Evolutionary conservation across 805 yeast genomes (phyloP), one percentile per base, ranked within the genome.

Genomic region (Pichia insulana): DNA sequence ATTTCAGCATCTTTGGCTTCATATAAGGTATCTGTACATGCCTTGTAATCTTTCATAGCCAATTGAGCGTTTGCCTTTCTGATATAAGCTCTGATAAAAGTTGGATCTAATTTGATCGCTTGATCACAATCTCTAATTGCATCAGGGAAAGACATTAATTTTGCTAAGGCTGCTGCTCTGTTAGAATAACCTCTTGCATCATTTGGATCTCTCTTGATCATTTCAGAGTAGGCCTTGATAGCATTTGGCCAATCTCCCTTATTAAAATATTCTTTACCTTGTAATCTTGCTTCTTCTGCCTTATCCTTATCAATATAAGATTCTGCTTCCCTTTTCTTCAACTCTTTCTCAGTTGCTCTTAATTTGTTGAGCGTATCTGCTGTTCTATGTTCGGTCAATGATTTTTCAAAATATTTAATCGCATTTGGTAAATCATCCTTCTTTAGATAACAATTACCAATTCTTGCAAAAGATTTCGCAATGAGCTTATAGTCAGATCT

Each of bases 181-280:
- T 92, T 92, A 30, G 95, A 88, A 65, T 88, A 92, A 44, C 97
- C 97, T 64, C 96, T 79, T 19, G 95, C 94, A 64, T 92, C 97
- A 43, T 78, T 78, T 44, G 99, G 99, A n/a, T 89, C 88, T 63
- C 99, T 83, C 68, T 88, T 86, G 55, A 90, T 72, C 89, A 92
- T 92, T 67, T 92, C 98, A 39, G 94, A 73, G 67, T 92, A 92
- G 4, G 95, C 83, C 62, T 84, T 83, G 35, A 92, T 96, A 18
- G 97, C 97, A 50, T 71, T 80, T 49, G 98, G 97, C 96, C 96
- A 90, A 64, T 90, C 96, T 39, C 86, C 92, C 53, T 84, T 82
- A 46, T 83, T 77, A 74, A 92, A 92, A 57, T 64, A 77, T 19
- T 84, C 90, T 64, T 85, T 90, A 63, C 99, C 99, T 64, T 80